These are phyloP conservation scores for Symmetrospora coprosmae DNA, from an alignment of 768 basidiomycete genomes.

Conservation along the genomic window DNA sequence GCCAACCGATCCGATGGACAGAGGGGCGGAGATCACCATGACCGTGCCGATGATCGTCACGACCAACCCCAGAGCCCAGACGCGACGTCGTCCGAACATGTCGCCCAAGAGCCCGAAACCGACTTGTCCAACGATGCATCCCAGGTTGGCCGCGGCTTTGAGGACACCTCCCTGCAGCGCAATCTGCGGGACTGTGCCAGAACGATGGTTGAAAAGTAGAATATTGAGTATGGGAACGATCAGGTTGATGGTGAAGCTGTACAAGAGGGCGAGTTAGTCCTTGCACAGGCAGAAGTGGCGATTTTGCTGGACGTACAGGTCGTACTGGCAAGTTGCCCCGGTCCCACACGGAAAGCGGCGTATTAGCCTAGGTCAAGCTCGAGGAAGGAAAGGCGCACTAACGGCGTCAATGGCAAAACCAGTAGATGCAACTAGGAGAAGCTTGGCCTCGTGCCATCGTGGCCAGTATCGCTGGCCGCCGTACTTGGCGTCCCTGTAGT, in stretches of 20 bases:
- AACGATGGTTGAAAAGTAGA: conserved; percentile 9
- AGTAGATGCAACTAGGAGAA: conserved; percentile 18
- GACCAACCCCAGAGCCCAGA: conserved; percentile 61
- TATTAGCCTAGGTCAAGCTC: not conserved
- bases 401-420: conserved; percentile 24
- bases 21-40: conserved; percentile 52
- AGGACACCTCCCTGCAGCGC: conserved; percentile 23
- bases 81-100: conserved; percentile 23
- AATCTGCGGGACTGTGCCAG: conserved; percentile 8
- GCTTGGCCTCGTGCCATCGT: conserved; percentile 20
- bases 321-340: too few species aligned
- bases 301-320: not conserved
- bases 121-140: conserved; percentile 29
- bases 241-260: conserved; percentile 12
- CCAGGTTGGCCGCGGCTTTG: conserved; percentile 26
- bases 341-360: too few species aligned
- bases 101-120: conserved; percentile 27
- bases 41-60: conserved; percentile 66
- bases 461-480: conserved; percentile 11
- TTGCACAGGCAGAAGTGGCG: not conserved
- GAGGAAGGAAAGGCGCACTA: not conserved
- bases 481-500: conserved; percentile 9
- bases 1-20: conserved; percentile 43
- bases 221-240: conserved; percentile 18
- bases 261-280: not conserved